Conservation (phyloP, 495 filamentous ascomycete genomes). For the Trichoderma orchidacearum region DNA sequence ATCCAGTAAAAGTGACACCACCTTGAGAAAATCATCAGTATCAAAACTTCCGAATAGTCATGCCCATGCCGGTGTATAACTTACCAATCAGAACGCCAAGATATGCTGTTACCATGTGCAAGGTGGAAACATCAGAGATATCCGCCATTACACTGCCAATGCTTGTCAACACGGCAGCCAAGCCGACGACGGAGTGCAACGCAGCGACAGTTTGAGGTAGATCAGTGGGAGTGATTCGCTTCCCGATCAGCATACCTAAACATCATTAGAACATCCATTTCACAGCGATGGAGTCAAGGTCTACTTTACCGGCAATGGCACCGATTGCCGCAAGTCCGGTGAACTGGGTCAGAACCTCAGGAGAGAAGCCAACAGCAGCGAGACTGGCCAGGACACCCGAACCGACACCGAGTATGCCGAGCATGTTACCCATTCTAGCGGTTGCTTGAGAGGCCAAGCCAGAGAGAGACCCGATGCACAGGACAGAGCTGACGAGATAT, state of each 20-base stretch:
- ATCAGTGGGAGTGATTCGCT: constrained; percentile 66
- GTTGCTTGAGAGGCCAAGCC: constrained; percentile 63
- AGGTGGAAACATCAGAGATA: constrained; percentile 51
- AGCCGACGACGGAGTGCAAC: constrained; percentile 68
- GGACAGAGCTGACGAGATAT: constrained; percentile 62
- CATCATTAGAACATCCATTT: neutral
- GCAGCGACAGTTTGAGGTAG: constrained; percentile 74
- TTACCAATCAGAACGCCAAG: constrained; percentile 60
- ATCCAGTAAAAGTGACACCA: constrained; percentile 74
- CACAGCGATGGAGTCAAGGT: constrained; percentile 7
- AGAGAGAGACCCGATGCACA: constrained; percentile 63
- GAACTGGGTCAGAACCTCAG: constrained; percentile 61
- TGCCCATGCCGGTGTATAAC: constrained; percentile 8
- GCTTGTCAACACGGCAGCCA: constrained; percentile 70
- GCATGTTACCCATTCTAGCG: constrained; percentile 63
- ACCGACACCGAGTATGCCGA: constrained; percentile 67
- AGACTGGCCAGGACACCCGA: constrained; percentile 68
- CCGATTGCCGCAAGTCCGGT: constrained; percentile 55
- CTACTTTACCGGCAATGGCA: constrained; percentile 27
- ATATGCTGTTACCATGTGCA: constrained; percentile 69
- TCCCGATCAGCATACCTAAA: constrained; percentile 53
- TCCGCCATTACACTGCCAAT: constrained; percentile 68
- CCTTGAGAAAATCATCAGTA: constrained; percentile 14
- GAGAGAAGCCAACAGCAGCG: constrained; percentile 60
- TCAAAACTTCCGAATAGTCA: no score